phyloP scores from a whole-genome alignment of 2,329 filamentous ascomycete species.

The Penicillium sclerotigenum region DNA sequence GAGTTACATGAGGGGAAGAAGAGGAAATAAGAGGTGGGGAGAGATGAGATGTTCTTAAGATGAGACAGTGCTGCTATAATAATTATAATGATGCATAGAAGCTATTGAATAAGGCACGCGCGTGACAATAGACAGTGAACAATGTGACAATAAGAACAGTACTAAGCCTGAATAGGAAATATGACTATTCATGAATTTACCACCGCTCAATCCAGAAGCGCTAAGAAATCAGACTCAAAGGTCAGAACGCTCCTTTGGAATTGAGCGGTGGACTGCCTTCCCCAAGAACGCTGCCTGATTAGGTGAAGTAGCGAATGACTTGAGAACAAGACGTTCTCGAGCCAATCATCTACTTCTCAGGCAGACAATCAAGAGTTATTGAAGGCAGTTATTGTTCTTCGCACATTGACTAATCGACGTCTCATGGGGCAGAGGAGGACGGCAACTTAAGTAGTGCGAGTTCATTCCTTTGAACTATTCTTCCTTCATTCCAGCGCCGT shows the following conservation, averaged over 20 bases:
- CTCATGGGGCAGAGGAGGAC: constrained; percentile 69
- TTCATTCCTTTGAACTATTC: constrained; percentile 28
- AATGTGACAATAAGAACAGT: background rate
- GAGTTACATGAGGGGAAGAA: background rate
- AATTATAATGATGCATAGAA: background rate
- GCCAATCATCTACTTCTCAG: constrained; percentile 26
- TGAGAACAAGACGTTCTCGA: constrained; percentile 35
- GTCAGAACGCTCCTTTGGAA: constrained; percentile 20
- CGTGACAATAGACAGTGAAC: background rate
- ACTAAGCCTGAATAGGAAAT: background rate
- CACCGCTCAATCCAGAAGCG: constrained; percentile 31
- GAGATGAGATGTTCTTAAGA: background rate
- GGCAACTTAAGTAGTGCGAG: constrained; percentile 96
- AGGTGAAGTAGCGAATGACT: constrained; percentile 22
- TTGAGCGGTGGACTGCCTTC: constrained; percentile 32
- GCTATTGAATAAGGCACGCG: background rate
- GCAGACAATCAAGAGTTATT: constrained; percentile 29
- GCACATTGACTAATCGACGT: constrained; percentile 97
- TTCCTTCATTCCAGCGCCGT: constrained; percentile 42
- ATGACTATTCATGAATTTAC: constrained; percentile 24
- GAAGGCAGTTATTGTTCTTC: constrained; percentile 59
- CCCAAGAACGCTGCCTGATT: constrained; percentile 25
- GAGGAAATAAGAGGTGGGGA: background rate
- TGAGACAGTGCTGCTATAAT: background rate
- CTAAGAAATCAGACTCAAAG: constrained; percentile 11